Conservation (phyloP, 2,329 filamentous ascomycete genomes). For the Diplodia scrobiculata region DNA sequence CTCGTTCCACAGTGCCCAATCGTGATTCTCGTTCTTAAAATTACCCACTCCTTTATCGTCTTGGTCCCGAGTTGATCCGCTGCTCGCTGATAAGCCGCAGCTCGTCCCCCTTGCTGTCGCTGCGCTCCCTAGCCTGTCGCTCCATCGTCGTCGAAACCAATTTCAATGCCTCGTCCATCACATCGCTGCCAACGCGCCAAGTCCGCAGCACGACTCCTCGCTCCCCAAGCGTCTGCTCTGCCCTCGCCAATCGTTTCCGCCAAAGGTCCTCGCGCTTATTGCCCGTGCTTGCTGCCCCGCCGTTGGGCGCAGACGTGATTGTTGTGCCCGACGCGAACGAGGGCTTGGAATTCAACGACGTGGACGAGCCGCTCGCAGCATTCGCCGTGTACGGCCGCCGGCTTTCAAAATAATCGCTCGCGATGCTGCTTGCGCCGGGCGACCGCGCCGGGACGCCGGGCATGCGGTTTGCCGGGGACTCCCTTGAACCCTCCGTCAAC, state of each 20-base stretch:
- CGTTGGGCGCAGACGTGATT: conserved; percentile 11
- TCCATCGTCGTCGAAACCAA: conserved; percentile 59
- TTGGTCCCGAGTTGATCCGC: conserved; percentile 19
- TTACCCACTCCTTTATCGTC: conserved; percentile 23
- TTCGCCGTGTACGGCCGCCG: conserved; percentile 25
- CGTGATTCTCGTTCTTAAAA: conserved; percentile 19
- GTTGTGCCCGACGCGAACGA: conserved; percentile 10
- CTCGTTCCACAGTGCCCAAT: conserved; percentile 20
- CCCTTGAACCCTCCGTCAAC: conserved; percentile 4
- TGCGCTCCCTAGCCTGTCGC: conserved; percentile 20
- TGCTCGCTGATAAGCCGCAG: conserved; percentile 23
- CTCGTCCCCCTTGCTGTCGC: conserved; percentile 28
- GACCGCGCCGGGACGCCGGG: background rate
- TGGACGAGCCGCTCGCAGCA: conserved; percentile 14
- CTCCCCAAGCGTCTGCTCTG: conserved; percentile 64
- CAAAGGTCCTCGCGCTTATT: conserved; percentile 75
- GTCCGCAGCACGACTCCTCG: conserved; percentile 69
- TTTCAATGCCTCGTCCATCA: conserved; percentile 64
- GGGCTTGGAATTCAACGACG: conserved; percentile 18
- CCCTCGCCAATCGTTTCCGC: conserved; percentile 66
- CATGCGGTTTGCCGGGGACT: background rate
- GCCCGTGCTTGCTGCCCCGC: conserved; percentile 31
- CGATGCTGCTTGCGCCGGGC: background rate
- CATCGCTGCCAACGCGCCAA: conserved; percentile 73
- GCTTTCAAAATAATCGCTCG: background rate